Evolutionary conservation across 2,329 filamentous ascomycete species (phyloP).

Genomic region (Phyllosticta ampelicida): DNA sequence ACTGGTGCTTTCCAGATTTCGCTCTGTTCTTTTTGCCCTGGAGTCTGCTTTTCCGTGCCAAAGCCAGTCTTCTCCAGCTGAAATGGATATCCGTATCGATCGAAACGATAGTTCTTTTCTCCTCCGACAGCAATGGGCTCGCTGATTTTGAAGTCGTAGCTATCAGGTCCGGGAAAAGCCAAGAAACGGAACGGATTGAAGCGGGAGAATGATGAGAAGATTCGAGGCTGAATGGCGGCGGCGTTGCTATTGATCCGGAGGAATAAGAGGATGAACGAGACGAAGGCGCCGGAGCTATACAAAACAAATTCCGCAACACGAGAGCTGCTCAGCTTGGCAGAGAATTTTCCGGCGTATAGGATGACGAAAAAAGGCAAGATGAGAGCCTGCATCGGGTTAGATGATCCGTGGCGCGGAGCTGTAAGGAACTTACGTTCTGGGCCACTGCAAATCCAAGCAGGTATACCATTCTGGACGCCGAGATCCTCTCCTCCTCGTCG

Average conservation of each 20-base stretch:
- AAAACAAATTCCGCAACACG: constrained; percentile 56
- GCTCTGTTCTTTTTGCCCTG: neutral
- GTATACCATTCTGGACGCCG: constrained; percentile 60
- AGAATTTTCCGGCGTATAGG: constrained; percentile 34
- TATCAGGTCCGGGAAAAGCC: constrained; percentile 35
- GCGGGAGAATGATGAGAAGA: constrained; percentile 32
- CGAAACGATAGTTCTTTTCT: constrained; percentile 14
- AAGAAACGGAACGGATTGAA: constrained; percentile 35
- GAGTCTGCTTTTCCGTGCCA: constrained; percentile 16
- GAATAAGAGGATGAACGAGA: constrained; percentile 55
- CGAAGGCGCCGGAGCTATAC: constrained; percentile 55
- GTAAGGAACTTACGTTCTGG: constrained; percentile 44
- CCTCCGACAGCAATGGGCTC: constrained; percentile 21
- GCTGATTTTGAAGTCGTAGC: constrained; percentile 32
- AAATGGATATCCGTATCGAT: constrained; percentile 20
- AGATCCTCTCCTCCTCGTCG: constrained; percentile 48
- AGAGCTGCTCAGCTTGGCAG: constrained; percentile 40
- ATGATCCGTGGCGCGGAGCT: neutral
- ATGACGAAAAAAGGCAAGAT: constrained; percentile 54
- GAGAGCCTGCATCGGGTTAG: constrained; percentile 37
- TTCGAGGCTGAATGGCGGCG: constrained; percentile 42
- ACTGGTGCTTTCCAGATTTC: neutral
- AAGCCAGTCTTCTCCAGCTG: constrained; percentile 26
- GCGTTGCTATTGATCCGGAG: constrained; percentile 52
- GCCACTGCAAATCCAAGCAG: constrained; percentile 48